Evolutionary conservation across 108 stramenopile genomes (phyloP).

Genomic region (Poteriospumella lacustris): DNA sequence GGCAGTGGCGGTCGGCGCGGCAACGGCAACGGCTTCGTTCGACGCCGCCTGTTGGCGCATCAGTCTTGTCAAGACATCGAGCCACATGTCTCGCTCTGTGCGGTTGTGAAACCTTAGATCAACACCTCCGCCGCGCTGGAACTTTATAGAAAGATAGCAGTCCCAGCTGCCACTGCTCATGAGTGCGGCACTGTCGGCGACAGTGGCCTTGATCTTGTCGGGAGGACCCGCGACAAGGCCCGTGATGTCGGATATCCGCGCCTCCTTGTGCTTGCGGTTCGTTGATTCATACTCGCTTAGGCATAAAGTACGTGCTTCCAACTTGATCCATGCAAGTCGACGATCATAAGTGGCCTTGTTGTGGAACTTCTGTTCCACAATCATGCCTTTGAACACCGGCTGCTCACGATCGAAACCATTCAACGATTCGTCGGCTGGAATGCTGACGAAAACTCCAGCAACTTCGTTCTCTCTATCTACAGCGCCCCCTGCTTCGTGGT

Average conservation of each 20-base stretch:
- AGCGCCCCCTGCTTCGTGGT: too few relatives aligned
- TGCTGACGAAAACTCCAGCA: too few relatives aligned
- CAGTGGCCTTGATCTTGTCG: background rate
- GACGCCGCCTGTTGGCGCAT: background rate
- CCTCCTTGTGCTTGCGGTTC: background rate
- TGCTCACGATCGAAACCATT: background rate
- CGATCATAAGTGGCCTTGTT: background rate
- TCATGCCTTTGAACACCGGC: background rate
- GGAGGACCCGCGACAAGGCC: slow-evolving; percentile 11
- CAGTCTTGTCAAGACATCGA: background rate
- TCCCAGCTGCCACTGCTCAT: too few relatives aligned
- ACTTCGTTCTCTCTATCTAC: too few relatives aligned
- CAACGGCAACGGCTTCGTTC: background rate
- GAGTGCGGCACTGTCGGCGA: too few relatives aligned
- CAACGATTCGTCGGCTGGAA: too few relatives aligned
- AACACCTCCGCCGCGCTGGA: background rate
- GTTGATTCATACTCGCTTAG: background rate
- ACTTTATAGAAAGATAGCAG: background rate
- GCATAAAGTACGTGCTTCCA: background rate
- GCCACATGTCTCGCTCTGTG: background rate
- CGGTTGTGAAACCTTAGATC: background rate
- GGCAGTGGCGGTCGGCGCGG: too few relatives aligned
- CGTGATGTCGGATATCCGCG: background rate
- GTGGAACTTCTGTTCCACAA: background rate
- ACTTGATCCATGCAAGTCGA: background rate